phyloP scores from a whole-genome alignment of 2,329 filamentous ascomycete genomes.

The Dactylonectria estremocensis region DNA sequence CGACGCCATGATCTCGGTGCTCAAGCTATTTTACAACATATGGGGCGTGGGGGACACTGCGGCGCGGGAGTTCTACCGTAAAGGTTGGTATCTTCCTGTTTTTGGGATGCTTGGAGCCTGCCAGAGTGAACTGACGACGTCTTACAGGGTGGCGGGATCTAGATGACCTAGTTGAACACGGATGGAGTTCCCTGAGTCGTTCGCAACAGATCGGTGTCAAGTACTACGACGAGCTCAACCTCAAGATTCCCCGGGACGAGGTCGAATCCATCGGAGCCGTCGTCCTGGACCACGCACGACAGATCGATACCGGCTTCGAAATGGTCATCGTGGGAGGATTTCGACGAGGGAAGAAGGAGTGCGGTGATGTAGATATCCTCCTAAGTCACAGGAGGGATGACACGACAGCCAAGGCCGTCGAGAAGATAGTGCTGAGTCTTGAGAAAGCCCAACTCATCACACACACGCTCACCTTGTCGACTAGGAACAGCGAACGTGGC shows the following conservation, averaged over 20 bases:
- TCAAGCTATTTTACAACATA: conserved; percentile 84
- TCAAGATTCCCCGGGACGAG: conserved; percentile 80
- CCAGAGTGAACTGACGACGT: conserved; percentile 12
- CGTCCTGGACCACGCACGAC: conserved; percentile 77
- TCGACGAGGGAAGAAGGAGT: conserved; percentile 80
- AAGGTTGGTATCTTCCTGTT: conserved; percentile 54
- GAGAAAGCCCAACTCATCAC: conserved; percentile 82
- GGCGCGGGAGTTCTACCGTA: conserved; percentile 85
- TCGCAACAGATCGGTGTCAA: conserved; percentile 96
- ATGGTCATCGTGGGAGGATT: conserved; percentile 84
- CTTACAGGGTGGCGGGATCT: conserved; percentile 81
- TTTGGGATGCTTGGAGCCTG: background rate
- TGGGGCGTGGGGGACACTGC: conserved; percentile 93
- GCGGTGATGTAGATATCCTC: conserved; percentile 89
- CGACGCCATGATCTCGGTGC: conserved; percentile 74
- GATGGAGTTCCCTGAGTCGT: conserved; percentile 81
- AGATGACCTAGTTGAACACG: conserved; percentile 88
- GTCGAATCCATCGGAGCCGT: conserved; percentile 77
- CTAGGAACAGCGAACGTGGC: conserved; percentile 79
- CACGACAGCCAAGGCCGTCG: conserved; percentile 79
- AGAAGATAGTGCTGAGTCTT: conserved; percentile 78
- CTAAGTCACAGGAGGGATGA: conserved; percentile 82
- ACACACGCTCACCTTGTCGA: conserved; percentile 82
- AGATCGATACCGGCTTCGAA: conserved; percentile 69
- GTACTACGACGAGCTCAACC: conserved; percentile 88